These are phyloP conservation scores for Penicillium simplicissimum DNA, from an alignment of 495 filamentous ascomycete genomes.

Conservation along the genomic window DNA sequence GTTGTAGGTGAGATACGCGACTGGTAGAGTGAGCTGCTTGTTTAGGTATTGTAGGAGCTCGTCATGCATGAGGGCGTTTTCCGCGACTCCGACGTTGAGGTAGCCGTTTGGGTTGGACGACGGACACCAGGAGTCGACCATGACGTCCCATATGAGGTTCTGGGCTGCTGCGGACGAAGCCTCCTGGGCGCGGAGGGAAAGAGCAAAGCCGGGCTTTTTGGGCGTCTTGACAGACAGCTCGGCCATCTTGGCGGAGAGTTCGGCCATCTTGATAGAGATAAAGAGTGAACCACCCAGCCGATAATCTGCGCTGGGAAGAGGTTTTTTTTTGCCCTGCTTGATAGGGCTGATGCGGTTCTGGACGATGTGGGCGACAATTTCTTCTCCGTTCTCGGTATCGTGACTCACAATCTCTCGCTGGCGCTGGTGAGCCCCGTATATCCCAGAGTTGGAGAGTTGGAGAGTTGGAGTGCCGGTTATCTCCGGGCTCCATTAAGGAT, in stretches of 20 bases:
- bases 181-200: conserved; percentile 27
- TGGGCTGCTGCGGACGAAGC: conserved; percentile 11
- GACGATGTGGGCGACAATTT: neutral
- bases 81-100: conserved; percentile 43
- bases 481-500: neutral
- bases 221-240: conserved; percentile 6
- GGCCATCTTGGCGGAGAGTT: conserved; percentile 6
- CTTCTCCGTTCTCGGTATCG: neutral
- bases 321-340: neutral
- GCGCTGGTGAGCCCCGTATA: neutral
- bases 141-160: conserved; percentile 31
- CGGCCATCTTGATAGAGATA: conserved; percentile 10
- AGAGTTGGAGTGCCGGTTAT: neutral
- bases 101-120: conserved; percentile 35
- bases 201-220: neutral
- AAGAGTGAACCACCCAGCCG: neutral
- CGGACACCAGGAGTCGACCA: conserved; percentile 27
- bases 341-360: neutral
- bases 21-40: conserved; percentile 31
- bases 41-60: conserved; percentile 35
- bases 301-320: neutral
- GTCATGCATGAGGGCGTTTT: conserved; percentile 44
- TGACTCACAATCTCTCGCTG: neutral
- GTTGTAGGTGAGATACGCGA: conserved; percentile 46
- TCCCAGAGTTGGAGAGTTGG: neutral